Evolutionary conservation across 2,329 filamentous ascomycete genomes (phyloP), one percentile per base, ranked within the genome.

Genomic region (Chrysosporium queenslandicum): DNA sequence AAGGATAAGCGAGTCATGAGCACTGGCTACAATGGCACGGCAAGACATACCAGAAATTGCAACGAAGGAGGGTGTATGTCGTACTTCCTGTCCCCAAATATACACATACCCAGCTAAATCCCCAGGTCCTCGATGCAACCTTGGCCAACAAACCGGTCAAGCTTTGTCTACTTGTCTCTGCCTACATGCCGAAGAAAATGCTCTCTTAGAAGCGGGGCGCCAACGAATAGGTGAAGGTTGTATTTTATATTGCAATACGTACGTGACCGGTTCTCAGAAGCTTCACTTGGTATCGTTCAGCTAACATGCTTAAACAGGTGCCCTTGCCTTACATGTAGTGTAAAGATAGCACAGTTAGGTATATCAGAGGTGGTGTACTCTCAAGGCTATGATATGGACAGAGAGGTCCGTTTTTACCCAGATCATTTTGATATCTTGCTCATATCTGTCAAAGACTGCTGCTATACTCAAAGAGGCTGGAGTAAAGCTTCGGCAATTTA

Each of bases 21-120:
- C 64, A 98, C 92, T 0, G 92, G 92, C 18, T 98, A 98, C 73
- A 98, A 98, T 69, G 92, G 92, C 56, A 97, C 92, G n/a, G 90
- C 92, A 9, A 78, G 91, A 20, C 85, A 90, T 40, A 75, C 96
- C 62, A 80, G 74, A 52, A 98, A 98, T 71, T 98, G 92, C 72
- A 86, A 85, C 60, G 87, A 94, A 63, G 92, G 92, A 59, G 92
- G 92, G 46, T 98, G 92, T 75, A 68, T 53, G 68, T 62, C 8
- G 58, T 58, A 16, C 16, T 41, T 7, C 20, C 20, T 16, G 8
- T 16, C 18, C 14, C 1, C 20, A 39, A 37, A 32, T 23, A 3
- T n/a, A 12, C 14, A 12, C 9, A 23, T 40, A 46, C 32, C n/a
- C 4, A 36, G 8, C 11, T 34, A n/a, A n/a, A n/a, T 36, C 39